Evolutionary conservation across 805 yeast genomes (phyloP).

Genomic region (Wickerhamomyces alni): DNA sequence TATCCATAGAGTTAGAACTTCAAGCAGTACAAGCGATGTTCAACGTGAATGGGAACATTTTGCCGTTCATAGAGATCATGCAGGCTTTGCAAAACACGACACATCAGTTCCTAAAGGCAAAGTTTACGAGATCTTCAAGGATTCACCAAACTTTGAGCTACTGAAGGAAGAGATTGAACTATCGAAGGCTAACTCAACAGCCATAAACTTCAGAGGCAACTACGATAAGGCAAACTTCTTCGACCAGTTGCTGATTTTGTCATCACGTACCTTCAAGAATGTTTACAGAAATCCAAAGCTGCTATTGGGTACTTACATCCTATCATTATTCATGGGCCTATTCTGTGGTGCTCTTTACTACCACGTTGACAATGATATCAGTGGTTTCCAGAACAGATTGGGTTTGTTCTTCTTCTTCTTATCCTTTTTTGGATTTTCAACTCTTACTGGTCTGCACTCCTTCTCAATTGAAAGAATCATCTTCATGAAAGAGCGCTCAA

Average conservation of each 20-base stretch:
- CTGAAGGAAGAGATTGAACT: conserved; percentile 26
- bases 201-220: conserved; percentile 19
- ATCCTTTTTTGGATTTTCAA: conserved; percentile 90
- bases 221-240: conserved; percentile 44
- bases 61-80: conserved; percentile 74
- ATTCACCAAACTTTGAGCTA: conserved; percentile 26
- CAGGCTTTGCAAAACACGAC: conserved; percentile 15
- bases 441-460: conserved; percentile 85
- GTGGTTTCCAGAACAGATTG: conserved; percentile 93
- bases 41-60: conserved; percentile 84
- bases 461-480: conserved; percentile 86
- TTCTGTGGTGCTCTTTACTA: conserved; percentile 86
- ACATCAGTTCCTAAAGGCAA: conserved; percentile 4
- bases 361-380: conserved; percentile 77
- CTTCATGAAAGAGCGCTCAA: conserved; percentile 88
- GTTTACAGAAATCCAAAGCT: conserved; percentile 88
- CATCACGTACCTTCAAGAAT: conserved; percentile 87
- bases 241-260: conserved; percentile 66
- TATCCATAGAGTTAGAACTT: conserved; percentile 24
- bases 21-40: conserved; percentile 38
- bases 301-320: conserved; percentile 75
- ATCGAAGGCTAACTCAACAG: conserved; percentile 16
- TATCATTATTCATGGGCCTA: conserved; percentile 70
- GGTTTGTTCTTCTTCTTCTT: conserved; percentile 89
- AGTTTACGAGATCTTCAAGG: conserved; percentile 26